Evolutionary conservation across 2,329 filamentous ascomycete genomes (phyloP).

Genomic region (Periconia macrospinosa): DNA sequence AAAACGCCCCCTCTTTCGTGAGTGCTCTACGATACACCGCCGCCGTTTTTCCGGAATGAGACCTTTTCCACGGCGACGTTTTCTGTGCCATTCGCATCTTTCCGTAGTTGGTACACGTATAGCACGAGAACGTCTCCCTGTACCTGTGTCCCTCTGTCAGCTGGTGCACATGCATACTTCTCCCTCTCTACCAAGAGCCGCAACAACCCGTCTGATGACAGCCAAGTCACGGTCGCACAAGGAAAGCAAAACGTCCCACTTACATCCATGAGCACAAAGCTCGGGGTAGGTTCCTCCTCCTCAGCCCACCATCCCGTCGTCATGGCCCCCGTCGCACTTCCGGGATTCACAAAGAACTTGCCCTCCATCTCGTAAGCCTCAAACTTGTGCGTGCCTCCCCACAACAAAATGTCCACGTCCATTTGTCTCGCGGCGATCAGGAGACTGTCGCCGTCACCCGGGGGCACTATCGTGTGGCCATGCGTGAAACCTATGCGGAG

Average conservation of each 20-base stretch:
- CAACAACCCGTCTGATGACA: constrained; percentile 1
- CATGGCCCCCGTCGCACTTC: constrained; percentile 68
- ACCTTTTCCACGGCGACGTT: constrained; percentile 60
- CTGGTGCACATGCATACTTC: constrained; percentile 2
- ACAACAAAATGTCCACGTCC: constrained; percentile 70
- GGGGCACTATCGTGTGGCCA: constrained; percentile 72
- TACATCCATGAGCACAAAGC: constrained; percentile 98
- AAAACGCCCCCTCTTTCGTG: not conserved
- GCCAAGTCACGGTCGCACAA: not conserved
- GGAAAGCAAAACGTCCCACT: constrained; percentile 49
- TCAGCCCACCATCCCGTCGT: constrained; percentile 62
- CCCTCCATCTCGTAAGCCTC: constrained; percentile 74
- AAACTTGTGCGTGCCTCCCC: constrained; percentile 71
- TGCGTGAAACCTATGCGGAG: constrained; percentile 72
- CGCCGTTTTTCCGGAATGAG: constrained; percentile 55
- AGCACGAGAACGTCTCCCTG: constrained; percentile 95
- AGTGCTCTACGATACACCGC: constrained; percentile 39
- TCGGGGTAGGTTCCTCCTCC: constrained; percentile 72
- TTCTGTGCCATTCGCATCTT: constrained; percentile 55
- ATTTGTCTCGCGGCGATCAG: constrained; percentile 70
- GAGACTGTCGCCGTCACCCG: constrained; percentile 66
- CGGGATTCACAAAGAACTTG: constrained; percentile 72
- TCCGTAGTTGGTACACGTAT: constrained; percentile 76
- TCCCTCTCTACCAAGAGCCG: not conserved
- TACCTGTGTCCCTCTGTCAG: constrained; percentile 59